phyloP scores from a whole-genome alignment of 495 filamentous ascomycete genomes.

The Xylaria scruposa region DNA sequence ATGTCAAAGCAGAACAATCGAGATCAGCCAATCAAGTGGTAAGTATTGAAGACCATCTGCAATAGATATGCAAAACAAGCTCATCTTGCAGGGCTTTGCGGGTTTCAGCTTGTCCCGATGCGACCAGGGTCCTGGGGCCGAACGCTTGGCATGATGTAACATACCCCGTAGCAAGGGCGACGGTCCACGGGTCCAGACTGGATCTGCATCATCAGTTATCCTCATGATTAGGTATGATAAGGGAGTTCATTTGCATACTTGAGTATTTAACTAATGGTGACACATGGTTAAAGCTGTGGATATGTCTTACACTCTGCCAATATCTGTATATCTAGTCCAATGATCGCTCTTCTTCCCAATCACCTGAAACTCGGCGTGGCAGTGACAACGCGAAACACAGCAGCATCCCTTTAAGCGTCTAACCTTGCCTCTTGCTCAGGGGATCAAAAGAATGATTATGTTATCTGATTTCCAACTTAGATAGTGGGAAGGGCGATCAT shows the following conservation, averaged over 20 bases:
- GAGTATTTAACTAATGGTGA: neutral
- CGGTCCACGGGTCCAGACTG: neutral
- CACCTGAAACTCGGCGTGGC: conserved; percentile 5
- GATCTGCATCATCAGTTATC: neutral
- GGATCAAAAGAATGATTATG: neutral
- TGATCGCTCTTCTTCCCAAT: neutral
- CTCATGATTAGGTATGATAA: neutral
- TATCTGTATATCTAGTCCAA: neutral
- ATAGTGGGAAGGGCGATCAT: neutral
- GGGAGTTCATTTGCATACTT: neutral
- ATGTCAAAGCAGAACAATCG: neutral
- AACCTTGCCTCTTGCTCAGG: neutral
- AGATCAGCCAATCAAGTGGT: neutral
- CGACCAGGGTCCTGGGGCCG: neutral
- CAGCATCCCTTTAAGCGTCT: neutral
- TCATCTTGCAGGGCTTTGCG: neutral
- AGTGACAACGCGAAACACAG: conserved; percentile 1
- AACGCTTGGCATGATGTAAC: conserved; percentile 10
- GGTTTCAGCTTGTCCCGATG: conserved; percentile 11
- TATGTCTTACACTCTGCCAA: neutral
- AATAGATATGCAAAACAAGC: neutral
- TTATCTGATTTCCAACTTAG: neutral
- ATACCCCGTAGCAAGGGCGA: neutral
- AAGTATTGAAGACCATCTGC: neutral
- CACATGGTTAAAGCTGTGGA: no score